Evolutionary conservation across 257 asterid species (phyloP), one percentile per base, ranked within the genome.

Genomic region (Echium plantagineum): DNA sequence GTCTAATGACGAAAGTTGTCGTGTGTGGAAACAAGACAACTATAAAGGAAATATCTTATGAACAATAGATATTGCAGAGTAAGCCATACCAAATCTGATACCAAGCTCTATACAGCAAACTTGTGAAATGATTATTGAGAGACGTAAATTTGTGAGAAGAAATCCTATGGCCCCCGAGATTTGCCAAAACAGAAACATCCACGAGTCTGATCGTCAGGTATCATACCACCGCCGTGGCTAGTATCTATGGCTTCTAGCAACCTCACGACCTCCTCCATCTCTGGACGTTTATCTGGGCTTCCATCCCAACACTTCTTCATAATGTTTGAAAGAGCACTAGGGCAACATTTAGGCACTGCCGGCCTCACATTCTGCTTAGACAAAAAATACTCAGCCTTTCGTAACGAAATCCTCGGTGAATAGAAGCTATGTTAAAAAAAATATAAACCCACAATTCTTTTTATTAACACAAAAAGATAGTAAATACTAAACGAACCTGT

Each of bases 191-290:
- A 74, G 66, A 79, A 67, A 68, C 89, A 82, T 49, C 78, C 78
- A 52, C 61, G 62, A 63, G 69, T 68, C 47, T 72, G 67, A 58
- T 69, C 85, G 6, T 74, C 77, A 1, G 85, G 89, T 63, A 77
- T 64, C 83, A 82, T 82, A 17, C 83, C 85, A 6, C 89, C 89
- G 49, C 85, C 89, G 21, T 77, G 72, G 65, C 78, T 74, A 5
- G 83, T 76, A 62, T 77, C 85, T 52, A 79, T 74, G 57, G 72
- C 83, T 69, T 79, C 85, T 32, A 82, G 21, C 65, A 79, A 55
- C 63, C 59, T 64, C 8, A 82, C 85, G 15, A 77, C 82, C 71
- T 79, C 83, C 8, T 82, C 83, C 85, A 82, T 79, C 54, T 71
- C 89, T 0, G 82, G 85, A 18, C 85, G 77, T 12, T 64, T 69